A percentile compares a stretch with the other conserved stretches of the same genome.
Conservation (phyloP, 495 filamentous ascomycete species). For the Penicillium atrosanguineum region DNA sequence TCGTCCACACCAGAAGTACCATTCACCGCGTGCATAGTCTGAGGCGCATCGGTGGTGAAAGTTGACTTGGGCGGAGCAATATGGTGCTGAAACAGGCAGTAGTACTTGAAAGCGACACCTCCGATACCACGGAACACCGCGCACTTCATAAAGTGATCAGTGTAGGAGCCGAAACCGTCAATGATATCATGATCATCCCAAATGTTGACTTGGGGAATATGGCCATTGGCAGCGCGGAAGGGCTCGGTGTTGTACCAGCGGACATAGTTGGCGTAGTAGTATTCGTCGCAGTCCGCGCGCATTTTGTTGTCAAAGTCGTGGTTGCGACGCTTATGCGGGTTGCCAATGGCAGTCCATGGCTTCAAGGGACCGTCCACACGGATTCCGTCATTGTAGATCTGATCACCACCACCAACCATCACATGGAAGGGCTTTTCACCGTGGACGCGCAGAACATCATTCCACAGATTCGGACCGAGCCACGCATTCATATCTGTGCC, state of each 20-base stretch:
- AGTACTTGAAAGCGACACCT: constrained; percentile 83
- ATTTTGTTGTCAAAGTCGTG: constrained; percentile 73
- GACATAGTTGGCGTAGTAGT: constrained; percentile 87
- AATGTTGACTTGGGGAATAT: constrained; percentile 89
- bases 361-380: constrained; percentile 76
- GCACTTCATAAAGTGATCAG: constrained; percentile 90
- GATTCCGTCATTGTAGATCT: constrained; percentile 92
- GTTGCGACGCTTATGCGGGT: constrained; percentile 76
- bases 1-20: constrained; percentile 57
- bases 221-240: constrained; percentile 78
- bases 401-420: constrained; percentile 94
- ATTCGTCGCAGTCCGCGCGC: constrained; percentile 77
- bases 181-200: constrained; percentile 96
- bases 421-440: constrained; percentile 78
- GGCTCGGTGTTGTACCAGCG: constrained; percentile 82
- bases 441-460: constrained; percentile 76
- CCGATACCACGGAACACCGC: constrained; percentile 90
- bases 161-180: constrained; percentile 91
- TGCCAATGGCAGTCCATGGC: constrained; percentile 75
- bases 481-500: constrained; percentile 85
- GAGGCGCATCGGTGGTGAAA: constrained; percentile 68
- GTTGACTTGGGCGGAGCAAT: constrained; percentile 77
- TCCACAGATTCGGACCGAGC: constrained; percentile 83
- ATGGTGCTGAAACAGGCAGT: constrained; percentile 93
- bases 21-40: constrained; percentile 48